Conservation (phyloP, 2,329 filamentous ascomycete genomes). For the Pseudocercospora eumusae region DNA sequence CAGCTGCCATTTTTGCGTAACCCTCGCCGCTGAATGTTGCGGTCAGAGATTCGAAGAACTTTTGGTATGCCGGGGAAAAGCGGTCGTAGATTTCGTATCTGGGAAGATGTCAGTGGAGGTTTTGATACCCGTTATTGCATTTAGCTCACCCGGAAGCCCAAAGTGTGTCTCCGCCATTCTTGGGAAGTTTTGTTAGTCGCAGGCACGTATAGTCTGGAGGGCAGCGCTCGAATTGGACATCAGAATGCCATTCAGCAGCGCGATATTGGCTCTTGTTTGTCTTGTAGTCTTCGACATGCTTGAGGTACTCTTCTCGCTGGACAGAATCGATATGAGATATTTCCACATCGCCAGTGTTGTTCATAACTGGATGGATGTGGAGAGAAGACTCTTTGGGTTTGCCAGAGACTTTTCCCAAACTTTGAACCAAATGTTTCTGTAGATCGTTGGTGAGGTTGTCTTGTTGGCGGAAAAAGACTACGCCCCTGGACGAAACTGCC, state of each 20-base stretch:
- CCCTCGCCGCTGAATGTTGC: conserved; percentile 46
- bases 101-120: conserved; percentile 39
- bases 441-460: conserved; percentile 61
- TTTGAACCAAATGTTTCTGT: conserved; percentile 63
- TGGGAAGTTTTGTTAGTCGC: conserved; percentile 58
- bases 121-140: not conserved
- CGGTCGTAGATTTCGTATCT: conserved; percentile 68
- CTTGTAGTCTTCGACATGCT: conserved; percentile 31
- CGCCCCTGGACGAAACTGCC: conserved; percentile 66
- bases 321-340: conserved; percentile 65
- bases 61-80: conserved; percentile 57
- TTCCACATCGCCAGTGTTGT: conserved; percentile 47
- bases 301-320: conserved; percentile 52
- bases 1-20: conserved; percentile 28
- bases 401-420: conserved; percentile 60
- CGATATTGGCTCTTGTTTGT: conserved; percentile 25
- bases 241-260: conserved; percentile 51
- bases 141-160: conserved; percentile 52
- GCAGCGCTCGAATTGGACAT: conserved; percentile 65
- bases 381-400: conserved; percentile 59
- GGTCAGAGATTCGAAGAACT: conserved; percentile 61
- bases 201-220: conserved; percentile 65
- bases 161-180: conserved; percentile 59
- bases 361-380: conserved; percentile 62
- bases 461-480: conserved; percentile 68